Conservation (phyloP, 768 basidiomycete species). For the Boletus tomentosulus region DNA sequence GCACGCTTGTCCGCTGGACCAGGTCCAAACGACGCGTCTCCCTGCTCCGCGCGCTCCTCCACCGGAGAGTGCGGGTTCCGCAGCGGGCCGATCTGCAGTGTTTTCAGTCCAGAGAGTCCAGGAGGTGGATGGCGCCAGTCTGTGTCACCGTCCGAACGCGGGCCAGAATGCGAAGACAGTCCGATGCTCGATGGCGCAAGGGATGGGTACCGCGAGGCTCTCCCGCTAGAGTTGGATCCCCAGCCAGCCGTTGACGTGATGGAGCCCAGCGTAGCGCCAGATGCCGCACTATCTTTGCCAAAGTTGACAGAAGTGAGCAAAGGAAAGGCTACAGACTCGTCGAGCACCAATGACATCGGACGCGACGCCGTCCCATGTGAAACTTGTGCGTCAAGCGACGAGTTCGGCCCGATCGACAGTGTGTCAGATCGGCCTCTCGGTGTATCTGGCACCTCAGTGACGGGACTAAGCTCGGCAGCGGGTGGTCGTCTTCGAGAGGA, state of each 20-base stretch:
- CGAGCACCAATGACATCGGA: constrained; percentile 6
- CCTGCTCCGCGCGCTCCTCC: constrained; percentile 2
- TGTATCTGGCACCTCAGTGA: constrained; percentile 16
- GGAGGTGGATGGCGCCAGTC: constrained; percentile 26
- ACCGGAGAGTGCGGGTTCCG: constrained; percentile 23
- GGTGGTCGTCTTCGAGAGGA: constrained; percentile 9
- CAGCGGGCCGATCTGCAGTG: constrained; percentile 11
- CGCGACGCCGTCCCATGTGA: constrained; percentile 11
- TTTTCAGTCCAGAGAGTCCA: constrained; percentile 20
- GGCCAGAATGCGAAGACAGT: constrained; percentile 4
- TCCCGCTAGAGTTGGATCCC: constrained; percentile 14
- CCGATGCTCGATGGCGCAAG: constrained; percentile 18
- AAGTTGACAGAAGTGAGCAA: constrained; percentile 27
- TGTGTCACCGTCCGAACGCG: constrained; percentile 9
- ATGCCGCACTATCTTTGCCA: constrained; percentile 18
- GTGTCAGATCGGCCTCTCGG: background rate
- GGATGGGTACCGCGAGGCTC: constrained; percentile 27
- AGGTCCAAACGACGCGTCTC: background rate
- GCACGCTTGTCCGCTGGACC: constrained; percentile 10
- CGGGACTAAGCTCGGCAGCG: constrained; percentile 11
- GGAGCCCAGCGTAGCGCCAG: constrained; percentile 7
- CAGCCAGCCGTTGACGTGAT: constrained; percentile 10
- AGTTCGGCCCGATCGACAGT: constrained; percentile 2
- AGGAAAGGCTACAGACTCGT: constrained; percentile 6
- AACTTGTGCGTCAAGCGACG: constrained; percentile 5